These are phyloP conservation scores for Mychonastes homosphaera DNA, from an alignment of 139 green algal species.

Conservation along the genomic window DNA sequence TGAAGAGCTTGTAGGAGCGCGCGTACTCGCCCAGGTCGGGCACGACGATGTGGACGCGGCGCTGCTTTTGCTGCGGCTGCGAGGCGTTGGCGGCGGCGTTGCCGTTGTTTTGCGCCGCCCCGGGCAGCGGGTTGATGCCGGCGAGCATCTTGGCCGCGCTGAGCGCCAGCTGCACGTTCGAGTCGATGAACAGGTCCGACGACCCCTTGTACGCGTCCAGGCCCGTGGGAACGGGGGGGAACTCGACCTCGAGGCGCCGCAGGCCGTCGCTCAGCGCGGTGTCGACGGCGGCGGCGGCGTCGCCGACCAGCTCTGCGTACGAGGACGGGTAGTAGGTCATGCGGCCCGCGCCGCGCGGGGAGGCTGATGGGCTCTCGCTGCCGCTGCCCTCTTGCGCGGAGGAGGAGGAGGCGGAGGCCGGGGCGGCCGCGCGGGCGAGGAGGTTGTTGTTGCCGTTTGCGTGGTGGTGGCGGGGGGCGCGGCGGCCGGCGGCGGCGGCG, in stretches of 20 bases:
- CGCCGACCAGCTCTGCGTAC: slow-evolving; percentile 58
- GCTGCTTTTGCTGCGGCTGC: slow-evolving; percentile 35
- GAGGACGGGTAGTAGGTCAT: slow-evolving; percentile 58
- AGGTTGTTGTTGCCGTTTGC: too few relatives aligned
- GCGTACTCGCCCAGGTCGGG: slow-evolving; percentile 68
- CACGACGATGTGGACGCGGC: slow-evolving; percentile 68
- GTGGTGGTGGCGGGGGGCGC: too few relatives aligned
- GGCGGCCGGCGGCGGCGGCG: too few relatives aligned
- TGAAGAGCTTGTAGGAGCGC: slow-evolving; percentile 67
- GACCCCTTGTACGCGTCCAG: slow-evolving; percentile 70
- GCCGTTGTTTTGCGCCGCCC: not conserved
- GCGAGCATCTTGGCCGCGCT: slow-evolving; percentile 42
- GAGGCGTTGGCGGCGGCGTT: slow-evolving; percentile 29
- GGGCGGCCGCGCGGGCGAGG: too few relatives aligned
- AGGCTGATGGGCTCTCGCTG: not conserved
- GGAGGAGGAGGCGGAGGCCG: too few relatives aligned
- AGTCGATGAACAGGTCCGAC: slow-evolving; percentile 83
- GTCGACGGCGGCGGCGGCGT: slow-evolving; percentile 50
- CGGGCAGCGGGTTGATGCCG: not conserved
- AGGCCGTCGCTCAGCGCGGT: slow-evolving; percentile 52
- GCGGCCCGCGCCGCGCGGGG: slow-evolving; percentile 24
- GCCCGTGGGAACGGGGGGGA: slow-evolving; percentile 58
- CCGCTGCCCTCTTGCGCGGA: too few relatives aligned
- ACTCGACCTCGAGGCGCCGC: slow-evolving; percentile 74
- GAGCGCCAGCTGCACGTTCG: slow-evolving; percentile 78